Evolutionary conservation across 495 filamentous ascomycete species (phyloP), one percentile per base, ranked within the genome.

Genomic region (Lophiotrema nucula): DNA sequence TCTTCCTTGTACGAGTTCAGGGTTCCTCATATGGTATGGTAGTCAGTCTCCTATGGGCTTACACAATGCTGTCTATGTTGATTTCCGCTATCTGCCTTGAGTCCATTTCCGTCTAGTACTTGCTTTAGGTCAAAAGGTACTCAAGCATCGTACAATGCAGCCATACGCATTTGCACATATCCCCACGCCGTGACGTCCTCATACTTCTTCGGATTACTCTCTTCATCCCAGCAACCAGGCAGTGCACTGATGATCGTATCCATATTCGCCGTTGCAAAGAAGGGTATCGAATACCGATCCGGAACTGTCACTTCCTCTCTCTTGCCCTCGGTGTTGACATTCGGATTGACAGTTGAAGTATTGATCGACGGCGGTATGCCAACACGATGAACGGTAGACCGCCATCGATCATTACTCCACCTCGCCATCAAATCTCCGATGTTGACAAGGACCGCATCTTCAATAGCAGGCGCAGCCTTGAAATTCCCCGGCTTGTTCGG

Each of bases 221-320:
- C 54, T 38, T 65, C 58, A 6, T 64, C 60, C 60, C 51, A 67
- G 60, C 79, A 83, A 19, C 79, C 78, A 0, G 79, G 74, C 50
- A 86, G 70, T 47, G 77, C 80, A 61, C 84, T 78, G 50, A 87
- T 79, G 15, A 83, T 59, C 18, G 74, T 67, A 27, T 79, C 73
- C 27, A 73, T 70, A 63, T 86, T 79, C 0, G 81, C 78, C 22
- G 75, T 70, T 46, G 84, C 70, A 59, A 85, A 87, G 67, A 81
- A 86, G 2, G 82, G 81, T 58, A 86, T 85, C 13, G 81, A 84
- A 54, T 81, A 86, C 26, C 83, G 70, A 26, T 77, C 70, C 46
- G 70, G 70, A 2, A 79, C 82, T 70, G 82, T 78, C 41, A 39
- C 28, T 26, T 22, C 45, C 12, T 21, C 41, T 52, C 33, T 8